Evolutionary conservation across 73 alveolate species (phyloP), one percentile per base, ranked within the genome.

Genomic region (Urostyla sp.): DNA sequence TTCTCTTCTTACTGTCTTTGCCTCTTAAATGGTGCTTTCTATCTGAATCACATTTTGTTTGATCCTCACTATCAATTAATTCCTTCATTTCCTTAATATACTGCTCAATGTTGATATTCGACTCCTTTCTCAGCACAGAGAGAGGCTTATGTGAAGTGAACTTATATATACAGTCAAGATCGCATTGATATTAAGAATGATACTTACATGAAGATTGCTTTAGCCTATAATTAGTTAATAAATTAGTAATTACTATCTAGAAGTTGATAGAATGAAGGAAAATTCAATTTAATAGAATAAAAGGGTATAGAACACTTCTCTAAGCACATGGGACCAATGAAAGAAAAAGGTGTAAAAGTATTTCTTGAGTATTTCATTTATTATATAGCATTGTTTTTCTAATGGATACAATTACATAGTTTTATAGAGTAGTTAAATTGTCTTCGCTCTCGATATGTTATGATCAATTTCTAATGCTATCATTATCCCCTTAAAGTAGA

Each of bases 401-500:
- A 56, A 46, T 53, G 91, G 90, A 44, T 80, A 73, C 28, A 81
- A 72, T 37, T 87, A 91, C 50, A 83, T 44, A 45, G 82, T 82
- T 49, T 75, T 91, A 50, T 88, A 83, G 21, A 91, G 72, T 13
- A 91, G 50, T 82, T 89, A 84, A 1, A 91, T 15, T 13, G 92
- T 35, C 61, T 79, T 91, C n/a, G 94, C 76, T 0, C 80, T 74
- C 3, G 92, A 72, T 21, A 88, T 67, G n/a, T 95, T 80, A 69
- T 91, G 97, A 75, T 91, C 92, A 10, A 88, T 78, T 54, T 84
- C 90, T 0, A 91, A 37, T 20, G 90, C 48, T 30, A 82, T 56
- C 1, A 75, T 59, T 7, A 91, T 28, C 21, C 95, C 97, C 38
- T 85, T 87, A 54, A 83, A 88, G 80, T 83, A 91, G 88, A 88